Evolutionary conservation across 192 early-diverging fungal genomes (phyloP), one percentile per base, ranked within the genome.

Genomic region (Linnemannia zychae): DNA sequence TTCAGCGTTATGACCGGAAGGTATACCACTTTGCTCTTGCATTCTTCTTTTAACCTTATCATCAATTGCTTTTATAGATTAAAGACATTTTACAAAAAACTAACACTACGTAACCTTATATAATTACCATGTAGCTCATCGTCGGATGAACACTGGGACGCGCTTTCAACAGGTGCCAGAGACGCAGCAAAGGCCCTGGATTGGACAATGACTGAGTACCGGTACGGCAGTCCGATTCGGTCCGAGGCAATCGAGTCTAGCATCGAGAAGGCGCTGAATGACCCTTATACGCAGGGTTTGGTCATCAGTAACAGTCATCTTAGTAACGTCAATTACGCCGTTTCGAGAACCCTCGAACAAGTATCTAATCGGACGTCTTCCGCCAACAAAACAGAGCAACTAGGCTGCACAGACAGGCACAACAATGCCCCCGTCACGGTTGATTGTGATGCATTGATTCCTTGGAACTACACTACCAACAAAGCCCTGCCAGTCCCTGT

Each of bases 121-220:
- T 16, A 44, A 33, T 9, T 7, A n/a, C n/a, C n/a, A 9, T 5
- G 15, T 36, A 77, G 75, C 22, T 50, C 75, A 7, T 11, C 48
- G 7, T 28, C 67, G 28, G 50, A 77, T 36, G 65, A 69, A 12
- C 67, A 77, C 22, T 77, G 75, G 75, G 38, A 77, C 22, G 67
- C 75, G 4, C n/a, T 77, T 67, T 47, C 75, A 6, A 77, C 49
- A 17, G 75, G 75, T n/a, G 75, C 75, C 36, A 50, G 67, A 24
- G 75, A 77, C n/a, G 75, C 75, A 18, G 75, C 75, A 13, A 24
- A 12, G 11, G 49, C 68, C 33, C 67, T 77, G 33, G 50, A 68
- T 18, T 77, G 75, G 75, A 40, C 48, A 15, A 77, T 77, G 75
- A 77, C 67, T 17, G 75, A 77, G 49, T 77, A 77, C 49, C 75